These are phyloP conservation scores for Fusarium proliferatum DNA, from an alignment of 2,329 filamentous ascomycete genomes.

Conservation along the genomic window DNA sequence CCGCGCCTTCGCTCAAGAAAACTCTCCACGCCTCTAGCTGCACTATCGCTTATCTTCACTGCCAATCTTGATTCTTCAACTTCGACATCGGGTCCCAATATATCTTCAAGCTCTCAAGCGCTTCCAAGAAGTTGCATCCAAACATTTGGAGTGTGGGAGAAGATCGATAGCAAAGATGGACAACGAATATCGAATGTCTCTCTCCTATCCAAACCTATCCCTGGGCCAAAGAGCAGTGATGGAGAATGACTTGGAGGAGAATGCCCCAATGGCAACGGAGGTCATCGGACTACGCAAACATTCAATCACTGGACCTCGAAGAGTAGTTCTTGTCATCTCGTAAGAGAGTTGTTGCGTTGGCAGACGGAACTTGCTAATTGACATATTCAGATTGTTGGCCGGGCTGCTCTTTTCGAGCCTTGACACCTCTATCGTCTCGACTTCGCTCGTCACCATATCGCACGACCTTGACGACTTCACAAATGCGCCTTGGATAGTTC, in stretches of 20 bases:
- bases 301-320: slow-evolving; percentile 42
- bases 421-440: slow-evolving; percentile 69
- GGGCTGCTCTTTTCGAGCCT: slow-evolving; percentile 68
- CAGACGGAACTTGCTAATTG: slow-evolving; percentile 29
- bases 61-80: neutral
- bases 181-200: slow-evolving; percentile 45
- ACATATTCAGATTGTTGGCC: slow-evolving; percentile 55
- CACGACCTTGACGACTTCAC: slow-evolving; percentile 62
- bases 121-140: no score
- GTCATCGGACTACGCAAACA: slow-evolving; percentile 39
- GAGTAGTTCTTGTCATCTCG: slow-evolving; percentile 52
- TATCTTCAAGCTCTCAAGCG: neutral
- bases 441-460: slow-evolving; percentile 67
- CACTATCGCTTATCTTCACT: neutral
- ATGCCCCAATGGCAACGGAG: neutral
- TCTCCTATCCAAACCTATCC: slow-evolving; percentile 50
- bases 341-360: slow-evolving; percentile 30
- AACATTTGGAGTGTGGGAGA: neutral
- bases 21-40: neutral
- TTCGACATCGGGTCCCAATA: neutral
- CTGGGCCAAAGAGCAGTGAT: slow-evolving; percentile 46
- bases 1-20: neutral
- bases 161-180: slow-evolving; percentile 36
- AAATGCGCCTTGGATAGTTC: slow-evolving; percentile 65
- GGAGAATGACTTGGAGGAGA: slow-evolving; percentile 15